These are phyloP conservation scores for Bipolaris oryzae DNA, from an alignment of 2,329 filamentous ascomycete genomes.

Conservation along the genomic window DNA sequence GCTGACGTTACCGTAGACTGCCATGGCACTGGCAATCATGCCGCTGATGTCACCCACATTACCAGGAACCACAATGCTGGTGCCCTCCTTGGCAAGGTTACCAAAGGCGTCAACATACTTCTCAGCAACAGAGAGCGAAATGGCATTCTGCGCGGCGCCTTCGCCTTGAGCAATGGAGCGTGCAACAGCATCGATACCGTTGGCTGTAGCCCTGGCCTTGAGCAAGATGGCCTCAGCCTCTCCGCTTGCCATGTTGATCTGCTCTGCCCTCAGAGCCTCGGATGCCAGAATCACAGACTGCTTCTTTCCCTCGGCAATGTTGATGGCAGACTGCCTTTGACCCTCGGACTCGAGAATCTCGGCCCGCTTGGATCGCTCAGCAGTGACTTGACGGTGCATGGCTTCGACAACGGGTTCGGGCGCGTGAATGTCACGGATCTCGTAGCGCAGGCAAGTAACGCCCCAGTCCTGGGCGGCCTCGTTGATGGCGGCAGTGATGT, in stretches of 20 bases:
- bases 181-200: slow-evolving; percentile 86
- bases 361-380: slow-evolving; percentile 94
- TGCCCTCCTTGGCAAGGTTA: slow-evolving; percentile 92
- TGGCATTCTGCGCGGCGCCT: slow-evolving; percentile 77
- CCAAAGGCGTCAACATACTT: slow-evolving; percentile 97
- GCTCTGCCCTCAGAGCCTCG: slow-evolving; percentile 85
- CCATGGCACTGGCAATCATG: slow-evolving; percentile 96
- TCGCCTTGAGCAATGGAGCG: slow-evolving; percentile 74
- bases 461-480: slow-evolving; percentile 97
- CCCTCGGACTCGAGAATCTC: slow-evolving; percentile 98
- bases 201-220: slow-evolving; percentile 83
- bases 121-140: slow-evolving; percentile 89
- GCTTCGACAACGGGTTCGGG: slow-evolving; percentile 91
- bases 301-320: slow-evolving; percentile 97
- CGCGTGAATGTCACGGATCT: slow-evolving; percentile 97
- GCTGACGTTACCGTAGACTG: slow-evolving; percentile 92
- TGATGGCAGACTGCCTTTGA: slow-evolving; percentile 96
- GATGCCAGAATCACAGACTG: slow-evolving; percentile 96
- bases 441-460: slow-evolving; percentile 92
- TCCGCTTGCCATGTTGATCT: slow-evolving; percentile 91
- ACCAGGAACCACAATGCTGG: slow-evolving; percentile 91
- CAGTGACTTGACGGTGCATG: slow-evolving; percentile 98
- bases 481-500: slow-evolving; percentile 99
- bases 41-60: slow-evolving; percentile 95
- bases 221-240: slow-evolving; percentile 92